Conservation (phyloP, 2,329 filamentous ascomycete genomes). For the Cladophialophora psammophila region DNA sequence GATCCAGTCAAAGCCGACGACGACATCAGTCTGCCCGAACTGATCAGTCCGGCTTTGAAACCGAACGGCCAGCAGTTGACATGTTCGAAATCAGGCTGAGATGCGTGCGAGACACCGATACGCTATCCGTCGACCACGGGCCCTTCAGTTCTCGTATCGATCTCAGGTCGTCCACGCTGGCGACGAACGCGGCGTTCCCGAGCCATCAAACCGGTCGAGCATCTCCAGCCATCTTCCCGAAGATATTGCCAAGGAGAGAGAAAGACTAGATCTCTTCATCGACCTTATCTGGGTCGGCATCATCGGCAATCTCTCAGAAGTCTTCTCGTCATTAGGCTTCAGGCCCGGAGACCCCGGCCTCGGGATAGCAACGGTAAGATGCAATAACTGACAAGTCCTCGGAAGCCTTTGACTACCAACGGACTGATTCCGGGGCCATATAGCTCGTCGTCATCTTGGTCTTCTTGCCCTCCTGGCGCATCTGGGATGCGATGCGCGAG, state of each 20-base stretch:
- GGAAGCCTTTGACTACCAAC: background rate
- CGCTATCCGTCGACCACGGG: conserved; percentile 14
- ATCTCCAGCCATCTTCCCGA: conserved; percentile 20
- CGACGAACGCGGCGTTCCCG: conserved; percentile 7
- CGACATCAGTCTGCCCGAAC: conserved; percentile 6
- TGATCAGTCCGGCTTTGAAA: background rate
- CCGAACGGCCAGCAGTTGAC: background rate
- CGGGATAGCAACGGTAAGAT: conserved; percentile 49
- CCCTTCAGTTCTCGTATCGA: conserved; percentile 17
- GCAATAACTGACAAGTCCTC: background rate
- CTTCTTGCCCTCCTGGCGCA: conserved; percentile 59
- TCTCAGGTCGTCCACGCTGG: conserved; percentile 11
- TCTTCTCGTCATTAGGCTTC: conserved; percentile 56
- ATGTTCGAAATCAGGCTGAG: background rate
- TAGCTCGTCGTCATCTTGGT: conserved; percentile 56
- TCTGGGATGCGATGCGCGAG: conserved; percentile 60
- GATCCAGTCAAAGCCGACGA: background rate
- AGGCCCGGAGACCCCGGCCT: conserved; percentile 56
- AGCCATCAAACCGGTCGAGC: background rate
- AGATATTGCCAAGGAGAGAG: conserved; percentile 21
- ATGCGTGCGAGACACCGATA: conserved; percentile 14
- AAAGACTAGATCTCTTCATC: conserved; percentile 59
- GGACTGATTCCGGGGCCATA: background rate
- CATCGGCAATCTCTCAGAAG: conserved; percentile 24
- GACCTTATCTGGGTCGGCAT: conserved; percentile 53